Base-by-base conservation (phyloP, 176 grass and related monocot species). In the Oropetium thomaeum region DNA sequence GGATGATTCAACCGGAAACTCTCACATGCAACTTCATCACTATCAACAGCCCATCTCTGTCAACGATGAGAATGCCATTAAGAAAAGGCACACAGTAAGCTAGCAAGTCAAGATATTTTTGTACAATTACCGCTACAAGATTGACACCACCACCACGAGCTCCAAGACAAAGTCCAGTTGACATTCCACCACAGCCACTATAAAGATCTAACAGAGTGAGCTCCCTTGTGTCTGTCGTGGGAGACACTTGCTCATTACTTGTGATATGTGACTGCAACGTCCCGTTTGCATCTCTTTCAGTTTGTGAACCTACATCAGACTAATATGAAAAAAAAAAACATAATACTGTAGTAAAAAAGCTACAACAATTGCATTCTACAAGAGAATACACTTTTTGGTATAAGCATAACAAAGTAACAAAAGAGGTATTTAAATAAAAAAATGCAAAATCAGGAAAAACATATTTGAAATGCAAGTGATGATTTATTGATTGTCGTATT, bases 181-280 rank as follows among this genome's bases (percentile, higher is more conserved):
- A 97, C 95, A 97, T 93, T 78, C 95, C 95, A 58, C 91, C 95
- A 78, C 88, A 97, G 70, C 91, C 95, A 79, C 83, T 91, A 70
- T 89, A 97, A 1, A 97, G 73, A 82, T 97, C 95, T 85, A 97
- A 88, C 59, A 97, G 72, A 83, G 77, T 62, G 51, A 97, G 81
- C 40, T 93, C 91, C 49, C 5, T 89, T 57, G 78, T 86, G 65
- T 89, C 82, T 29, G 63, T 72, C 27, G 29, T 32, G n/a, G 45
- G 35, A 65, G 74, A 59, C 33, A 69, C 59, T 42, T 89, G 29
- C 70, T 78, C 86, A 44, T 85, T 84, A 87, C 33, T 68, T 72
- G 62, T 34, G 44, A 61, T 70, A 71, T 67, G 63, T 65, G 69
- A 83, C 29, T 75, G 58, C 71, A 48, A 27, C 28, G 22, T 65